A percentile compares a stretch with the other conserved stretches of the same genome.
Conservation (phyloP, 2,329 filamentous ascomycete genomes). For the Monosporascus sp. region DNA sequence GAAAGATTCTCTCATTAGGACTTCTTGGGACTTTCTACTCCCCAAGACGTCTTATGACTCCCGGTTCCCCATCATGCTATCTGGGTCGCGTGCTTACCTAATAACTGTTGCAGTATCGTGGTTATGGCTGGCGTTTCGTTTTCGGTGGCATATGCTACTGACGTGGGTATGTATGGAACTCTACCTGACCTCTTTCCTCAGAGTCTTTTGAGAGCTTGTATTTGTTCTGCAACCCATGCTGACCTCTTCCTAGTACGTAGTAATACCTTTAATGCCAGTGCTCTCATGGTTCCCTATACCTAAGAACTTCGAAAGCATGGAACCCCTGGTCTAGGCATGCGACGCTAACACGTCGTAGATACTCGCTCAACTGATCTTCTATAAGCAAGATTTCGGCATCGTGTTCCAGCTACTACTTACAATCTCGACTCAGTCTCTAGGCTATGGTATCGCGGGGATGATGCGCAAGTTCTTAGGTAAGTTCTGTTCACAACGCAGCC, state of each 20-base stretch:
- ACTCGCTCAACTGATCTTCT: slow-evolving; percentile 66
- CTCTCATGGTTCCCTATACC: neutral
- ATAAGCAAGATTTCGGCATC: slow-evolving; percentile 65
- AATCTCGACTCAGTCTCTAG: slow-evolving; percentile 64
- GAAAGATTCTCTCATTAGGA: no score
- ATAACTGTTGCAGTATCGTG: slow-evolving; percentile 39
- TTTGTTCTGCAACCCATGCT: neutral
- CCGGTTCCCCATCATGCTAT: no score
- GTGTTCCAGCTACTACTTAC: slow-evolving; percentile 62
- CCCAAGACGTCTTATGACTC: no score
- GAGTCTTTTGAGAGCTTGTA: neutral
- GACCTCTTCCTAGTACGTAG: neutral
- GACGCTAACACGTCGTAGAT: slow-evolving; percentile 30
- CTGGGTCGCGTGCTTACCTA: no score
- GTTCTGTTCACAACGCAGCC: slow-evolving; percentile 7
- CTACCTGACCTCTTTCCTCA: neutral
- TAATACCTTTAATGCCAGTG: neutral
- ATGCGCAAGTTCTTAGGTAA: slow-evolving; percentile 59
- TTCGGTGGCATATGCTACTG: slow-evolving; percentile 66
- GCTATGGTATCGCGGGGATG: slow-evolving; percentile 65
- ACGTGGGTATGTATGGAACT: slow-evolving; percentile 39
- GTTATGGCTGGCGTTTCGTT: slow-evolving; percentile 70
- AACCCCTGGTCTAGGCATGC: neutral
- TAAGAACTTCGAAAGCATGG: neutral
- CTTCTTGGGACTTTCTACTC: no score